These are phyloP conservation scores for Thalassiosira profunda DNA, from an alignment of 108 stramenopile genomes.

Conservation along the genomic window DNA sequence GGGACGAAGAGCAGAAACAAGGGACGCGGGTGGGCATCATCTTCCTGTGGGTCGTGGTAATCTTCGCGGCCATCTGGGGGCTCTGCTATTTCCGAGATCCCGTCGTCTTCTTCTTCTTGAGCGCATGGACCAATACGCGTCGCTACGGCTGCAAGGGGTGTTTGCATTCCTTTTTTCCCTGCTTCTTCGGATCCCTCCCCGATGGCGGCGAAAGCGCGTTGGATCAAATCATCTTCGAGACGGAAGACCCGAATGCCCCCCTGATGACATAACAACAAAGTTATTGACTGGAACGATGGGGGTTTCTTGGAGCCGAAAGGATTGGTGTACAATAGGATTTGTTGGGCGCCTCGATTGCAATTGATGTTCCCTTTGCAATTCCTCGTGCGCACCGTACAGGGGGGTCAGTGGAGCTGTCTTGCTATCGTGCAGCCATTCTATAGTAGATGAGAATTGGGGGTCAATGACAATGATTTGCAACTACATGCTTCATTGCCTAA, in stretches of 20 bases:
- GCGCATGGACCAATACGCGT: constrained; percentile 29
- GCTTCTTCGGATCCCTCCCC: constrained; percentile 12
- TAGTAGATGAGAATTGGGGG: too few species aligned
- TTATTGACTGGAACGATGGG: too few species aligned
- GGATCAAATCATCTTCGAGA: constrained; percentile 53
- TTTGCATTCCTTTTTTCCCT: constrained; percentile 27
- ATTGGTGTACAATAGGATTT: too few species aligned
- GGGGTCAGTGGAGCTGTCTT: too few species aligned
- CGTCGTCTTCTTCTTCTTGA: constrained; percentile 37
- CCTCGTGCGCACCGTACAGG: too few species aligned
- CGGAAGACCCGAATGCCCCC: constrained; percentile 3
- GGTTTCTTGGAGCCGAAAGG: too few species aligned
- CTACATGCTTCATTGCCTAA: too few species aligned
- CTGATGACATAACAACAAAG: neutral
- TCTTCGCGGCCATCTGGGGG: constrained; percentile 11
- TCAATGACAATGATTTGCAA: too few species aligned
- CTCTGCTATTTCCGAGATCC: constrained; percentile 29
- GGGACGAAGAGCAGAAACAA: constrained; percentile 13
- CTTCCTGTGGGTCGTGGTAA: neutral
- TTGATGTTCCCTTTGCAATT: too few species aligned
- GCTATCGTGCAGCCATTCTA: too few species aligned
- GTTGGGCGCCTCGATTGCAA: too few species aligned
- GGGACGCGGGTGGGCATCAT: neutral
- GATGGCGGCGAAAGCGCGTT: constrained; percentile 7
- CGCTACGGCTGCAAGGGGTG: constrained; percentile 40